Percentiles rank a stretch among this genome's conserved stretches.
These are phyloP conservation scores for Adiantum capillusveneris DNA, from an alignment of 75 land plant species.

Conservation along the genomic window DNA sequence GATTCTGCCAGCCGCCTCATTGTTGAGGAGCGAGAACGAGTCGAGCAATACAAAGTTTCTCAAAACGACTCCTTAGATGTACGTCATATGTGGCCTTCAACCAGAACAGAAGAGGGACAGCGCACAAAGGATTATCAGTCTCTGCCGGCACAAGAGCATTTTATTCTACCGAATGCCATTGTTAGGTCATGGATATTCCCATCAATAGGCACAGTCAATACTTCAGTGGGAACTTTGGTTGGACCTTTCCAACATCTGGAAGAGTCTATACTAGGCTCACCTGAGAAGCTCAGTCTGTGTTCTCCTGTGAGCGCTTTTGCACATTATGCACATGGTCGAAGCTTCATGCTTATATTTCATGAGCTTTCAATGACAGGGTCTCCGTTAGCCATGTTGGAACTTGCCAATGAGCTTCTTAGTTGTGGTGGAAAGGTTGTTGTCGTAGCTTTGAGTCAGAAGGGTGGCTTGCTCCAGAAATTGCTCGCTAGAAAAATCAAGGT, in stretches of 20 bases:
- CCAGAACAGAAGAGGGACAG: no score
- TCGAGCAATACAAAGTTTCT: no score
- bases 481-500: constrained; percentile 54
- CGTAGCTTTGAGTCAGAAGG: constrained; percentile 69
- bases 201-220: constrained; percentile 12
- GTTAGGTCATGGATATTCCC: constrained; percentile 1
- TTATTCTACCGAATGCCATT: not conserved
- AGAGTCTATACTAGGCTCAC: constrained; percentile 28
- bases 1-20: not conserved
- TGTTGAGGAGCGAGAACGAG: not conserved
- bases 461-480: constrained; percentile 78
- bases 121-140: no score
- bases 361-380: constrained; percentile 98
- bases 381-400: constrained; percentile 94
- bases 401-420: constrained; percentile 72
- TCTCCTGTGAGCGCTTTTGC: constrained; percentile 53
- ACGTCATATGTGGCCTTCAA: no score
- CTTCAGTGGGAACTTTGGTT: constrained; percentile 59
- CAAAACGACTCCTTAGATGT: no score
- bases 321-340: constrained; percentile 53
- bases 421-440: constrained; percentile 86
- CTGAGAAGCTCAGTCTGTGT: constrained; percentile 47
- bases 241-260: constrained; percentile 82
- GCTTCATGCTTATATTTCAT: constrained; percentile 70
- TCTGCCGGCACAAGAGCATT: no score